phyloP scores from a whole-genome alignment of 1,139 yeast genomes.

The Taphrina pruni region DNA sequence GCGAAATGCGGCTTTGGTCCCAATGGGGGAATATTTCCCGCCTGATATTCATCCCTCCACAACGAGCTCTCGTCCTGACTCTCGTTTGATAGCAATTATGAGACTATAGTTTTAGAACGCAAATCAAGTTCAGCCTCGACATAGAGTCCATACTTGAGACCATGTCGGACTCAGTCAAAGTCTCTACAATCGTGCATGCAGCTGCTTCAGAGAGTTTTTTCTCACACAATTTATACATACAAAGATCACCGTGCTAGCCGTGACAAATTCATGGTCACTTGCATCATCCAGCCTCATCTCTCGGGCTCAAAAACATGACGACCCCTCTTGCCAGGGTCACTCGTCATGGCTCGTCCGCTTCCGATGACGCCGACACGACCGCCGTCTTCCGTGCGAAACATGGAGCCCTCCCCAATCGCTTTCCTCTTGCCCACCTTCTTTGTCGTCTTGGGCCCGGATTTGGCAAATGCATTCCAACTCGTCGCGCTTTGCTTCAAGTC shows the following conservation, averaged over 20 bases:
- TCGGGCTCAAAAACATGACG: constrained; percentile 35
- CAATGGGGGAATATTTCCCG: no score
- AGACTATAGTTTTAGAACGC: no score
- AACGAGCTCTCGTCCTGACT: no score
- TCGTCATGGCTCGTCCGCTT: constrained; percentile 47
- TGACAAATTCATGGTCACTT: background rate
- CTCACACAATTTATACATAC: no score
- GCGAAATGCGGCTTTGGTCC: no score
- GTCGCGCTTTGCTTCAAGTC: constrained; percentile 29
- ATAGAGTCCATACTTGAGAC: no score
- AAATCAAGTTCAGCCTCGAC: no score
- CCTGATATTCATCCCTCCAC: no score
- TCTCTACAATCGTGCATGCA: no score
- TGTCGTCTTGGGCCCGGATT: constrained; percentile 46
- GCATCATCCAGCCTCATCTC: background rate
- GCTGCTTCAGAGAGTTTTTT: no score
- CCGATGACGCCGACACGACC: constrained; percentile 50
- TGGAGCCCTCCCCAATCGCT: constrained; percentile 47
- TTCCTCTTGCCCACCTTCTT: constrained; percentile 48
- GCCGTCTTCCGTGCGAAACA: constrained; percentile 49
- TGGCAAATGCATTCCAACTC: constrained; percentile 26
- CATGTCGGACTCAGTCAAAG: no score
- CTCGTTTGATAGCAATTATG: no score
- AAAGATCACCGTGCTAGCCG: background rate
- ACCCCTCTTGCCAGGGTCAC: constrained; percentile 28